Percentiles rank a stretch among this genome's conserved stretches.
phyloP scores from a whole-genome alignment of 1,284 basidiomycete genomes.

The Sanghuangporus baumii region DNA sequence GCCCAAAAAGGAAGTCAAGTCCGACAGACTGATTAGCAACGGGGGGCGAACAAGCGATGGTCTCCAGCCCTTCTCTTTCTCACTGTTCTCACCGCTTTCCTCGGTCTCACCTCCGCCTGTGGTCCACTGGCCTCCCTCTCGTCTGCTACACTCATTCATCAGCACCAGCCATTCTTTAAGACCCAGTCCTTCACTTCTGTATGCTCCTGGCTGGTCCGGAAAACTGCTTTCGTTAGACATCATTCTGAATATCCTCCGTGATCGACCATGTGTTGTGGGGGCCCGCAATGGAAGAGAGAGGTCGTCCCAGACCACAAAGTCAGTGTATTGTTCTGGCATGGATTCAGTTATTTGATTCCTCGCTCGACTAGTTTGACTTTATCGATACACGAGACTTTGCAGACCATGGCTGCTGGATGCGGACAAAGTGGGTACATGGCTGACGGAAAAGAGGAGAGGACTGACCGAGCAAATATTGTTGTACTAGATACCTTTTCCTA shows the following conservation, averaged over 20 bases:
- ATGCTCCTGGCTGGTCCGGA: conserved; percentile 68
- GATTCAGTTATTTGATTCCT: not conserved
- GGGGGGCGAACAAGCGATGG: conserved; percentile 15
- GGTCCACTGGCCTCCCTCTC: conserved; percentile 17
- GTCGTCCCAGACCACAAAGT: conserved; percentile 98
- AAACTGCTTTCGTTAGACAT: conserved; percentile 26
- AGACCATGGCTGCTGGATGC: conserved; percentile 80
- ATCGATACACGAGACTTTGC: conserved; percentile 91
- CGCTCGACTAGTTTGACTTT: conserved; percentile 81
- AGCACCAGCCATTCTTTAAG: conserved; percentile 23
- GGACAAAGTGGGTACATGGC: conserved; percentile 63
- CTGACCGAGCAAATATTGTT: not conserved
- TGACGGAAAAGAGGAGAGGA: conserved; percentile 11
- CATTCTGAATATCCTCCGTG: conserved; percentile 20
- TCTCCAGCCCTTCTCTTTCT: conserved; percentile 19
- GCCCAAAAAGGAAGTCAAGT: conserved; percentile 9
- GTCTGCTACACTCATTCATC: conserved; percentile 26
- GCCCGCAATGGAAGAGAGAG: conserved; percentile 92
- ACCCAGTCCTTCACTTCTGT: conserved; percentile 22
- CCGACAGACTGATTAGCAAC: not conserved
- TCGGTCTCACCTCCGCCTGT: conserved; percentile 21
- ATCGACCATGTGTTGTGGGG: conserved; percentile 56
- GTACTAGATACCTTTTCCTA: conserved; percentile 78
- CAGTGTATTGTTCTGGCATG: conserved; percentile 21
- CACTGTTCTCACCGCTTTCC: conserved; percentile 13